phyloP scores from a whole-genome alignment of 2,329 filamentous ascomycete genomes.

The Cercospora sesami region DNA sequence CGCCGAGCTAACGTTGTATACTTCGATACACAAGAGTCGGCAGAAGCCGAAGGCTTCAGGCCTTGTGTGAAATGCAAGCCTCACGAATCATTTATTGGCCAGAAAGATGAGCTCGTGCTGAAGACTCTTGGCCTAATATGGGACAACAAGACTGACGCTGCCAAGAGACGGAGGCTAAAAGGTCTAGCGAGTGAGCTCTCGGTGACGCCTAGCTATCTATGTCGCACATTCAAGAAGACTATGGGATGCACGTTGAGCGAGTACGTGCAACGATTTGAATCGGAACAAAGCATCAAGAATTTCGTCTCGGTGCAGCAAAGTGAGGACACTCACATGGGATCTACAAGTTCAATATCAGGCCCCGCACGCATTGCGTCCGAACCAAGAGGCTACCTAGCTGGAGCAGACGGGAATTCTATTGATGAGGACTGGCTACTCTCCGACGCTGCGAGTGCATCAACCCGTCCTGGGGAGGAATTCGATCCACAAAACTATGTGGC shows the following conservation, averaged over 20 bases:
- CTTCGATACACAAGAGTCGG: conserved; percentile 50
- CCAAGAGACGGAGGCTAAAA: conserved; percentile 21
- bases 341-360: neutral
- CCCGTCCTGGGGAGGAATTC: too few relatives aligned
- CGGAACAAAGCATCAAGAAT: neutral
- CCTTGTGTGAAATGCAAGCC: conserved; percentile 61
- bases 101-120: neutral
- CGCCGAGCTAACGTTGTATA: conserved; percentile 59
- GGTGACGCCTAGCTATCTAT: conserved; percentile 60
- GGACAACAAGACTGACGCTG: neutral
- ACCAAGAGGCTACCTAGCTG: too few relatives aligned
- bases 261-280: conserved; percentile 5
- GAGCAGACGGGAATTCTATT: neutral
- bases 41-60: conserved; percentile 53
- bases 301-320: neutral
- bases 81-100: conserved; percentile 33
- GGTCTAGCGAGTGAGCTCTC: conserved; percentile 54
- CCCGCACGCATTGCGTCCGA: neutral
- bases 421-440: neutral
- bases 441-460: neutral
- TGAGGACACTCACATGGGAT: neutral
- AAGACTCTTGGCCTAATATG: neutral
- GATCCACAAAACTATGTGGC: neutral
- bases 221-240: conserved; percentile 55
- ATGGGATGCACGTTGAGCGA: conserved; percentile 13